A percentile compares a stretch with the other conserved stretches of the same genome.
These are phyloP conservation scores for Aspergillus neotritici DNA, from an alignment of 2,329 filamentous ascomycete genomes.

Conservation along the genomic window DNA sequence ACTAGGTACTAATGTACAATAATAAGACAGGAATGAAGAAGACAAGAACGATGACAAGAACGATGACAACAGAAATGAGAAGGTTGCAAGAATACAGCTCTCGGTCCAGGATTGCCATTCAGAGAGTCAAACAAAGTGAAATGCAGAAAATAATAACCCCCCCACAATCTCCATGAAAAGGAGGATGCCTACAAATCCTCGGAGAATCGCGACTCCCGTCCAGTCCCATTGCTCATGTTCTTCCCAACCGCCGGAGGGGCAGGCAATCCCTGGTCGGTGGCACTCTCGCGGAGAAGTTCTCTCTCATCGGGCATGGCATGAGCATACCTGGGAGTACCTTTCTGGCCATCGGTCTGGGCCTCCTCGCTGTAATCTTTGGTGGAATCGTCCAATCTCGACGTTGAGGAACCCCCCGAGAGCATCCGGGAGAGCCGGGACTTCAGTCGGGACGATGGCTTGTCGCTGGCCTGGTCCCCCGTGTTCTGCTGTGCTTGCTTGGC, in stretches of 20 bases:
- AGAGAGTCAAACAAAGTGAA: no score
- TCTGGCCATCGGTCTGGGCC: conserved; percentile 5
- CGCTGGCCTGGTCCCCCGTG: conserved; percentile 12
- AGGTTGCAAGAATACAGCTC: no score
- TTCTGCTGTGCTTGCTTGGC: conserved; percentile 7
- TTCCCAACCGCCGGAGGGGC: conserved; percentile 25
- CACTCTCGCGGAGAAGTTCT: conserved; percentile 25
- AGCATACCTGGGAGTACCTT: neutral
- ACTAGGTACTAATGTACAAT: no score
- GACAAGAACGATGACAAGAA: no score
- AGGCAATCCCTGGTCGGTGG: conserved; percentile 26
- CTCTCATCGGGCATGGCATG: conserved; percentile 15
- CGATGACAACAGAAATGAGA: no score
- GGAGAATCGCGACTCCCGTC: conserved; percentile 33
- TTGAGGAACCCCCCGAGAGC: conserved; percentile 17
- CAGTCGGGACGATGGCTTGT: conserved; percentile 20
- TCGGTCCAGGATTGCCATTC: no score
- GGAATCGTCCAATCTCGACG: conserved; percentile 16
- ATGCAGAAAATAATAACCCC: neutral
- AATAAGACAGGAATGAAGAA: no score
- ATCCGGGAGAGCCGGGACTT: conserved; percentile 25
- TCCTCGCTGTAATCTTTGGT: conserved; percentile 3
- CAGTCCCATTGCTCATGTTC: conserved; percentile 19
- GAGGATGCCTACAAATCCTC: conserved; percentile 28
- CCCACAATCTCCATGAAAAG: neutral